These are phyloP conservation scores for Trichoderma reesei DNA, from an alignment of 495 filamentous ascomycete species.

Conservation along the genomic window DNA sequence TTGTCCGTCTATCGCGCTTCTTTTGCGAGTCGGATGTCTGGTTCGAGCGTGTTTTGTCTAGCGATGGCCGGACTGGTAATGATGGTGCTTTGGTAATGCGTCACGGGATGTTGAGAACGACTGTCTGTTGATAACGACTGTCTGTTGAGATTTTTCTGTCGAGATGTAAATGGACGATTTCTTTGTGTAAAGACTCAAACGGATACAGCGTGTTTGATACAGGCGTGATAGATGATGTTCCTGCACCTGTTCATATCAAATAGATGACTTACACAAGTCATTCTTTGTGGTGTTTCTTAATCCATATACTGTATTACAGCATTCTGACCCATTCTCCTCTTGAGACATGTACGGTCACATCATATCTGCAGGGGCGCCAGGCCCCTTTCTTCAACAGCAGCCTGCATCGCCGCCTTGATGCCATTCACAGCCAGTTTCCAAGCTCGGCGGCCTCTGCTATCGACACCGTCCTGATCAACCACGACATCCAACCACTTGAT, in stretches of 20 bases:
- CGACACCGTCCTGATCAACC: constrained; percentile 41
- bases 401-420: constrained; percentile 50
- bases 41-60: background rate
- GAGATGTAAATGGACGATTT: background rate
- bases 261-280: background rate
- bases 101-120: background rate
- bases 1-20: constrained; percentile 22
- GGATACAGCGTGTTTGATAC: no score
- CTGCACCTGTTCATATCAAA: no score
- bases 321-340: no score
- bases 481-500: constrained; percentile 66
- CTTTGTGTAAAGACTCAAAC: background rate
- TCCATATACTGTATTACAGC: background rate
- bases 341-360: background rate
- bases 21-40: background rate
- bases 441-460: constrained; percentile 18
- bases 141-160: background rate
- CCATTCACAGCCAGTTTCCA: constrained; percentile 41
- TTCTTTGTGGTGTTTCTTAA: background rate
- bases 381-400: constrained; percentile 51
- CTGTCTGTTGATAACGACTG: background rate
- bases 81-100: background rate
- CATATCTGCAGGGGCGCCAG: constrained; percentile 46
- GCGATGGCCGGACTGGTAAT: background rate
- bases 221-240: no score